A percentile compares a stretch with the other conserved stretches of the same genome.
phyloP scores from a whole-genome alignment of 2,329 filamentous ascomycete species.

The Penicillium sp. region DNA sequence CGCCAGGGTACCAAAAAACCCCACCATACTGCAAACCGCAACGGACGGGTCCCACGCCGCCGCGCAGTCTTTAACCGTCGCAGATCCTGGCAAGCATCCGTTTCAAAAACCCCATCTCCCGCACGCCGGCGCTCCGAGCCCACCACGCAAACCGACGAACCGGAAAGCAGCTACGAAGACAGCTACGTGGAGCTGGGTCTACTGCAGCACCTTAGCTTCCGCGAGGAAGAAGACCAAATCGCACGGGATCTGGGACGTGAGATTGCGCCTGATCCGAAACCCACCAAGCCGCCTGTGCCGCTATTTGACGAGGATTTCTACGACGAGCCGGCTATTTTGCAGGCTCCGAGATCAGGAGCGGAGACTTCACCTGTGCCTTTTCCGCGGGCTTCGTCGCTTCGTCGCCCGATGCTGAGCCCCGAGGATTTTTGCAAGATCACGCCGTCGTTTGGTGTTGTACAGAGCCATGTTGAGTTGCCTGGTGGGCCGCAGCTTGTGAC shows the following conservation, averaged over 20 bases:
- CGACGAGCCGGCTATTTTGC: not conserved
- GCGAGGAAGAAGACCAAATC: slow-evolving; percentile 7
- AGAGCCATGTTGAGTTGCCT: not conserved
- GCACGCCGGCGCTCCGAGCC: slow-evolving; percentile 60
- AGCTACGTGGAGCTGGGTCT: slow-evolving; percentile 5
- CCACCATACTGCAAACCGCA: slow-evolving; percentile 28
- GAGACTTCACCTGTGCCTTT: not conserved
- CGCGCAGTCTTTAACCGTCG: slow-evolving; percentile 36
- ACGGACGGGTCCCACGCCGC: slow-evolving; percentile 27
- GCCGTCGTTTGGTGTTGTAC: not conserved
- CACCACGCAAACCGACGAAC: not conserved
- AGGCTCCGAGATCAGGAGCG: not conserved
- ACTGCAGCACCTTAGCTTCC: slow-evolving; percentile 9
- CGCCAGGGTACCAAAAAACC: slow-evolving; percentile 30
- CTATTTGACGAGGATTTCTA: slow-evolving; percentile 5
- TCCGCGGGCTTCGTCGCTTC: slow-evolving; percentile 2
- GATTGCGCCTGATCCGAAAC: slow-evolving; percentile 5
- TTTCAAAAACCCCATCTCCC: slow-evolving; percentile 66
- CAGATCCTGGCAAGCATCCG: slow-evolving; percentile 37
- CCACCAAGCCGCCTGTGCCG: not conserved
- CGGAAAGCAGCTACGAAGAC: slow-evolving; percentile 4
- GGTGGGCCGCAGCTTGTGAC: not conserved
- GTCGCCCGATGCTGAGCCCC: not conserved
- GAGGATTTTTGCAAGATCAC: not conserved
- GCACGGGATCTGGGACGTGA: slow-evolving; percentile 6